Percentiles rank a stretch among this genome's conserved stretches.
Conservation (phyloP, 305 asterid species). For the Rubia peregrina region DNA sequence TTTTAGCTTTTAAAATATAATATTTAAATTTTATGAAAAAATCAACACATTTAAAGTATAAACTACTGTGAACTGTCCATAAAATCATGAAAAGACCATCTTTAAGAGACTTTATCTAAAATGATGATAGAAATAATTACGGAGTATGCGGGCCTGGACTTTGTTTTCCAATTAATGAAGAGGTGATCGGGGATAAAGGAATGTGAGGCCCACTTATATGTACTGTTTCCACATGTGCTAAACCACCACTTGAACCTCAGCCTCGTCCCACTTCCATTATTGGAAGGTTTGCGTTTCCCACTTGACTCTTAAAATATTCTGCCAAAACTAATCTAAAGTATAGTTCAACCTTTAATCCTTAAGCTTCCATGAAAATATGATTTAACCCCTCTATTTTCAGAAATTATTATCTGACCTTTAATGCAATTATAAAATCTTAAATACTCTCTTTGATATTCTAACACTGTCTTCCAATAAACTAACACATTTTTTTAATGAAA, state of each 20-base stretch:
- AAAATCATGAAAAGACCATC: too few relatives aligned
- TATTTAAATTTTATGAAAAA: too few relatives aligned
- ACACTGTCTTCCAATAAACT: too few relatives aligned
- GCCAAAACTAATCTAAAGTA: background rate
- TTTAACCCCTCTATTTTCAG: background rate
- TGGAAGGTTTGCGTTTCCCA: constrained; percentile 15
- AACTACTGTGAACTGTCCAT: too few relatives aligned
- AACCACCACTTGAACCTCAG: constrained; percentile 11
- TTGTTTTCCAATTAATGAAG: background rate
- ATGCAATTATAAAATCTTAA: too few relatives aligned
- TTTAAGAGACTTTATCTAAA: too few relatives aligned
- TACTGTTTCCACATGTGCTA: constrained; percentile 25
- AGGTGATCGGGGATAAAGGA: constrained; percentile 8
- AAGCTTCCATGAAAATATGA: background rate
- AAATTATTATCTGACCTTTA: too few relatives aligned
- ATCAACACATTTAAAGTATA: too few relatives aligned
- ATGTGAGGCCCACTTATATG: constrained; percentile 19
- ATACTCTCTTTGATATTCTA: too few relatives aligned
- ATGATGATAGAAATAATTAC: too few relatives aligned
- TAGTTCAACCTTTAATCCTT: background rate
- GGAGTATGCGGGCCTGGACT: constrained; percentile 7
- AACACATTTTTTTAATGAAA: too few relatives aligned
- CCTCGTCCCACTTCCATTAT: constrained; percentile 30
- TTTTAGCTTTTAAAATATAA: too few relatives aligned
- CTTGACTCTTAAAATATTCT: background rate